Evolutionary conservation across 495 filamentous ascomycete species (phyloP), one percentile per base, ranked within the genome.

Genomic region (Daldinia vernicosa): DNA sequence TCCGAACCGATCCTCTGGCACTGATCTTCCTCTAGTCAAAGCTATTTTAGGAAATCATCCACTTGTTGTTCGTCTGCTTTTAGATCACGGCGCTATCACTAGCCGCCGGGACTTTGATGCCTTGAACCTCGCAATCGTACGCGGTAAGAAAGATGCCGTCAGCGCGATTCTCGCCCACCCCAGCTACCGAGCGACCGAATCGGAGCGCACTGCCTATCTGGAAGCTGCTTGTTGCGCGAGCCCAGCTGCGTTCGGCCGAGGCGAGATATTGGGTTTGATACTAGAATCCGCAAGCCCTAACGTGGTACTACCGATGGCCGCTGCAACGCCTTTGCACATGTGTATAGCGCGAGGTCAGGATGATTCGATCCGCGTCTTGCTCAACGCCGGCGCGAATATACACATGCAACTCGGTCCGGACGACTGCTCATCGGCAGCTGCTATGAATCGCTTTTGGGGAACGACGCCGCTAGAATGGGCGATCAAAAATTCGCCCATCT

Each of bases 391-490:
- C 1, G 65, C 65, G 28, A 11, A 67, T 22, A 47, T 61, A n/a
- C 65, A 67, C 43, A 27, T 61, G 26, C 24, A 28, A 5, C 32
- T 67, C 1, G 27, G 0, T 24, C 35, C 15, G 28, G 17, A 17
- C 8, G 6, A 39, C 11, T 32, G 6, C n/a, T 1, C 4, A 1
- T 28, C 19, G 7, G 1, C 6, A 17, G 9, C 50, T 30, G 3
- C 14, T 19, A 59, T 26, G 24, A 27, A 50, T 52, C 15, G 35
- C 27, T 17, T 67, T 61, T 19, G 62, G 63, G 32, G 60, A 53
- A 22, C 37, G n/a, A 74, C 71, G 14, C 67, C 67, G 35, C 35
- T 74, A 6, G 67, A 53, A 30, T 74, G 71, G 67, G 71, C 67
- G 4, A 70, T 74, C n/a, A 26, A 52, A 8, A 47, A 40, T 40